Conservation (phyloP, 2,329 filamentous ascomycete species). For the Colletotrichum cuscutae region DNA sequence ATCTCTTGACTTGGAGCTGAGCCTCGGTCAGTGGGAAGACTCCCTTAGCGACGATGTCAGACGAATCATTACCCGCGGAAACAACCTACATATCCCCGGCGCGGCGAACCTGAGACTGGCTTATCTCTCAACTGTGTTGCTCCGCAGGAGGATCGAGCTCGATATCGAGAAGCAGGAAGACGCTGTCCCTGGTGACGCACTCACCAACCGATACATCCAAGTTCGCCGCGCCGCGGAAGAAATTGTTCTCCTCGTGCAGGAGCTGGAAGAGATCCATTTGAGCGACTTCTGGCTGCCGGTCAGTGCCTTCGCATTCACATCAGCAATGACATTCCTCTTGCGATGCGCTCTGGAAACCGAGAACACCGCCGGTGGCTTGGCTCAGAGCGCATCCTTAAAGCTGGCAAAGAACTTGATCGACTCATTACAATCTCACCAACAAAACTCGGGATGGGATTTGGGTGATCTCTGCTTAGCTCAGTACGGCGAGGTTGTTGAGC, state of each 20-base stretch:
- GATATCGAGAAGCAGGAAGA: constrained; percentile 49
- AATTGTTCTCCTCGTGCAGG: constrained; percentile 58
- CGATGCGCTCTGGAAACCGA: constrained; percentile 58
- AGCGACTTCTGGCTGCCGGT: constrained; percentile 62
- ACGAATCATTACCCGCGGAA: constrained; percentile 53
- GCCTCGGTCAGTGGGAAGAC: constrained; percentile 56
- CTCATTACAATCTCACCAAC: constrained; percentile 50
- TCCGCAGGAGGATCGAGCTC: constrained; percentile 58
- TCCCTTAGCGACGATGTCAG: constrained; percentile 50
- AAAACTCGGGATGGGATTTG: constrained; percentile 57
- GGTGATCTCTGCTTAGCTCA: constrained; percentile 61
- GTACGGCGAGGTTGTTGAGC: constrained; percentile 59
- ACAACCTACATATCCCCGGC: constrained; percentile 52
- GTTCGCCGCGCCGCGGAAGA: constrained; percentile 59
- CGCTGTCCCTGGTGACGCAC: constrained; percentile 8
- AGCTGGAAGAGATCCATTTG: constrained; percentile 54
- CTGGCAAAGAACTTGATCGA: constrained; percentile 55
- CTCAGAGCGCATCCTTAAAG: constrained; percentile 50
- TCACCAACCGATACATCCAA: constrained; percentile 46
- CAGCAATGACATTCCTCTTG: constrained; percentile 60
- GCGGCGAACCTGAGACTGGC: constrained; percentile 62
- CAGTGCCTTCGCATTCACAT: constrained; percentile 57
- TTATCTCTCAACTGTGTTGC: constrained; percentile 58
- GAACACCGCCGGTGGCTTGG: constrained; percentile 46
- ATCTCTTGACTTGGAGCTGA: constrained; percentile 47